phyloP scores from a whole-genome alignment of 1,284 basidiomycete species.

The Chiua sp. region DNA sequence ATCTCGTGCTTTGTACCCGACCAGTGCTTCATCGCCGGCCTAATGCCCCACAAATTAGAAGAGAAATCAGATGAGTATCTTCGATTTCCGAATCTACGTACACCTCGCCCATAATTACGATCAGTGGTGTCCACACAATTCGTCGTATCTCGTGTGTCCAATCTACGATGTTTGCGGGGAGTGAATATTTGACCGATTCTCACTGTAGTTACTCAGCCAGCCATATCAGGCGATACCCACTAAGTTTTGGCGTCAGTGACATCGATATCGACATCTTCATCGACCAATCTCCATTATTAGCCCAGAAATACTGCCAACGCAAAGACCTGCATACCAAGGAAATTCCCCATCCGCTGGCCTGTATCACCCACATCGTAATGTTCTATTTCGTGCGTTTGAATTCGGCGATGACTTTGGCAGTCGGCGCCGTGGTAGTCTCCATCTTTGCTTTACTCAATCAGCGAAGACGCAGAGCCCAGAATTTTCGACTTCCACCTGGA shows the following conservation, averaged over 20 bases:
- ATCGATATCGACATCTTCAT: not conserved
- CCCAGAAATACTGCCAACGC: not conserved
- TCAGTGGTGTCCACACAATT: too few relatives aligned
- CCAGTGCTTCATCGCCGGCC: too few relatives aligned
- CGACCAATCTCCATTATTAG: not conserved
- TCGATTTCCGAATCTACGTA: too few relatives aligned
- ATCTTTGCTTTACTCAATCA: conserved; percentile 10
- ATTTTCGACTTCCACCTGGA: conserved; percentile 25
- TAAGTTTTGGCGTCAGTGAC: too few relatives aligned
- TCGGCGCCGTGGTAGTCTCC: conserved; percentile 2
- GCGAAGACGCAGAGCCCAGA: not conserved
- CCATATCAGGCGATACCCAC: not conserved
- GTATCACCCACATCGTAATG: not conserved
- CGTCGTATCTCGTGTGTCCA: not conserved
- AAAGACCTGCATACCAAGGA: not conserved
- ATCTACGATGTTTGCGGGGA: not conserved
- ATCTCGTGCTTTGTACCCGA: too few relatives aligned
- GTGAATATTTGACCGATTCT: not conserved
- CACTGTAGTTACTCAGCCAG: not conserved
- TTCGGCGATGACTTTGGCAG: not conserved
- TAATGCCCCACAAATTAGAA: too few relatives aligned
- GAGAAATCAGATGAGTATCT: too few relatives aligned
- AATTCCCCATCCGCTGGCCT: not conserved
- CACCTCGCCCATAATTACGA: too few relatives aligned
- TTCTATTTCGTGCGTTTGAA: not conserved